A percentile compares a stretch with the other conserved stretches of the same genome.
These are phyloP conservation scores for Corylus heterophylla DNA, from an alignment of 306 rosid species.

Conservation along the genomic window DNA sequence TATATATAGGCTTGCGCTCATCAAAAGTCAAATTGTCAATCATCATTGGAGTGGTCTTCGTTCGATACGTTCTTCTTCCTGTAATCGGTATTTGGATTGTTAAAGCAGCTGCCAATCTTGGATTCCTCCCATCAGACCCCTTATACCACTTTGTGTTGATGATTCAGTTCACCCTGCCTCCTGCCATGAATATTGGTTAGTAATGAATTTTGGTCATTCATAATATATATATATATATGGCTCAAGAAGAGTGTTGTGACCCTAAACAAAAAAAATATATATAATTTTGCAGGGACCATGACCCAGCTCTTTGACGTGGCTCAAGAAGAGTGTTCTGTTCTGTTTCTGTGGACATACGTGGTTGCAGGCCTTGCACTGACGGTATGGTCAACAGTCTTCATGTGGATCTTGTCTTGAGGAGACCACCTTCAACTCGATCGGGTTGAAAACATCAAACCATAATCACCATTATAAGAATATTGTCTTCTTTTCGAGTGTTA, in stretches of 20 bases:
- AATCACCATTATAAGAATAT: no score
- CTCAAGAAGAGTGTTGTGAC: no score
- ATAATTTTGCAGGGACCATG: slow-evolving; percentile 65
- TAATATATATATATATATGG: no score
- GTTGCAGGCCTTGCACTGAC: slow-evolving; percentile 72
- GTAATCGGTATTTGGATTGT: slow-evolving; percentile 64
- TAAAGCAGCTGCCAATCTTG: slow-evolving; percentile 48
- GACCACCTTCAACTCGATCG: not conserved
- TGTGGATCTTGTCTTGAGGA: slow-evolving; percentile 57
- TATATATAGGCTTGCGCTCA: slow-evolving; percentile 52
- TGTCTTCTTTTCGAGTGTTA: not conserved
- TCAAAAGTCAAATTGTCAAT: slow-evolving; percentile 46
- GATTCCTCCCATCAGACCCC: slow-evolving; percentile 65
- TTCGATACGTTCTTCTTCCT: slow-evolving; percentile 52
- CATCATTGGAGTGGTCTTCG: slow-evolving; percentile 42
- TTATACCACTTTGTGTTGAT: slow-evolving; percentile 68
- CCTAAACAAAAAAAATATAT: no score
- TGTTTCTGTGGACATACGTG: slow-evolving; percentile 76
- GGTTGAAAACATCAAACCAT: not conserved
- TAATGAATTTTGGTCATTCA: not conserved
- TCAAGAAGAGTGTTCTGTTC: slow-evolving; percentile 86
- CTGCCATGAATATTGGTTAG: slow-evolving; percentile 90
- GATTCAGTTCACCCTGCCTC: slow-evolving; percentile 84
- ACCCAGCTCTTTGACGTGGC: slow-evolving; percentile 81
- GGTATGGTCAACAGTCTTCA: slow-evolving; percentile 73